Base-by-base conservation (phyloP, 768 basidiomycete species). In the Pseudohyphozyma bogoriensis region DNA sequence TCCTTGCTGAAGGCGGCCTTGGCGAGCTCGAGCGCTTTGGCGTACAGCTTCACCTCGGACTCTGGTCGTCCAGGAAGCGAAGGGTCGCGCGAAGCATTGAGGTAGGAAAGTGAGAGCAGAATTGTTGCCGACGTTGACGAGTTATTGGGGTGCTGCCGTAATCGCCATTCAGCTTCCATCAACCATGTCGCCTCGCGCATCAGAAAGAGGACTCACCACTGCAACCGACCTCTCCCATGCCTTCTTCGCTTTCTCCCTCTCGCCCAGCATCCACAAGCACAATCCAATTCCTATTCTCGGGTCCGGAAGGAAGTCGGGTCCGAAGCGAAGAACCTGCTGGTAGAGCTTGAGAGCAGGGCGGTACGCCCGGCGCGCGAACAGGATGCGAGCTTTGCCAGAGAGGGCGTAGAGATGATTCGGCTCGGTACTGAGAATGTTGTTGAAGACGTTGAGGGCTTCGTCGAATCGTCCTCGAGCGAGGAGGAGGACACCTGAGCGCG, bases 221-320 rank as follows among this genome's bases (percentile, higher is more conserved):
- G 87, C 87, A 56, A 89, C 71, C 66, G 87, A 87, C 36, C 92
- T 79, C 69, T 90, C 81, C 93, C 95, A 99, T 0, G 93, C 93
- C 28, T 80, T 80, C 65, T 83, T 84, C 0, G 93, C 95, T 66
- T 84, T 85, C 3, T 79, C 78, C 62, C 84, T 85, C 67, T 93
- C 82, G 60, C 86, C 86, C 76, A 95, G 77, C 6, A 86, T 82
- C 89, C 89, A 97, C 26, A 90, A 77, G 73, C 93, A 96, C 7
- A 99, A 76, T 12, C 95, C 95, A 42, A 97, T 89, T 22, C 95
- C 95, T 59, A 97, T 86, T 10, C 95, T 82, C 36, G 95, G 93
- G 73, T 99, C 93, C 0, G 93, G 95, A 29, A 79, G 76, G 74
- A 87, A 90, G 5, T 31, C n/a, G 0, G 93, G 91, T 57, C 82